Evolutionary conservation across 179 eudicot species (phyloP).

Genomic region (Corrigiola litoralis): DNA sequence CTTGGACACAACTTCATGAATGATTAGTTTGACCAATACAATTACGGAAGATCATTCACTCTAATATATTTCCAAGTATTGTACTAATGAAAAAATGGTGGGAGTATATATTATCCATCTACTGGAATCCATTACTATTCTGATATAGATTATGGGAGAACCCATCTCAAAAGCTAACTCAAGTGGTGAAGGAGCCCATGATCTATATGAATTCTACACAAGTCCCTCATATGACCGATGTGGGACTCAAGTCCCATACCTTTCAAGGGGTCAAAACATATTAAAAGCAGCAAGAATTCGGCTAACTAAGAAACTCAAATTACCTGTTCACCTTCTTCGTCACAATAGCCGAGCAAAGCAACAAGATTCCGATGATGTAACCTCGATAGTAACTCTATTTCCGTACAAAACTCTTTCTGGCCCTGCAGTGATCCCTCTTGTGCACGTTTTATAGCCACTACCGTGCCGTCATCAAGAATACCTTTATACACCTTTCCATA

Average conservation of each 20-base stretch:
- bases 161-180: too few species aligned
- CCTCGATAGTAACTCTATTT: constrained; percentile 72
- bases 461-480: constrained; percentile 47
- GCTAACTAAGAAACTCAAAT: not conserved
- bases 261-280: not conserved
- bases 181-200: too few species aligned
- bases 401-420: constrained; percentile 66
- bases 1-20: not conserved
- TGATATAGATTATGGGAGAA: too few species aligned
- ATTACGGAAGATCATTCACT: not conserved
- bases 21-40: not conserved
- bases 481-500: constrained; percentile 83
- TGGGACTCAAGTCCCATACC: too few species aligned
- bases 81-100: too few species aligned
- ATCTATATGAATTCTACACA: too few species aligned
- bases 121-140: too few species aligned
- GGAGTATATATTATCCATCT: not conserved
- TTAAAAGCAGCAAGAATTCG: not conserved
- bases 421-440: constrained; percentile 82
- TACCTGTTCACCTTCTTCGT: constrained; percentile 88
- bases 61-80: not conserved
- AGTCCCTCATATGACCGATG: too few species aligned
- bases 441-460: constrained; percentile 85
- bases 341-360: constrained; percentile 68
- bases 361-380: constrained; percentile 81